These are phyloP conservation scores for Jamesozyma lodderae DNA, from an alignment of 805 yeast species.

Conservation along the genomic window DNA sequence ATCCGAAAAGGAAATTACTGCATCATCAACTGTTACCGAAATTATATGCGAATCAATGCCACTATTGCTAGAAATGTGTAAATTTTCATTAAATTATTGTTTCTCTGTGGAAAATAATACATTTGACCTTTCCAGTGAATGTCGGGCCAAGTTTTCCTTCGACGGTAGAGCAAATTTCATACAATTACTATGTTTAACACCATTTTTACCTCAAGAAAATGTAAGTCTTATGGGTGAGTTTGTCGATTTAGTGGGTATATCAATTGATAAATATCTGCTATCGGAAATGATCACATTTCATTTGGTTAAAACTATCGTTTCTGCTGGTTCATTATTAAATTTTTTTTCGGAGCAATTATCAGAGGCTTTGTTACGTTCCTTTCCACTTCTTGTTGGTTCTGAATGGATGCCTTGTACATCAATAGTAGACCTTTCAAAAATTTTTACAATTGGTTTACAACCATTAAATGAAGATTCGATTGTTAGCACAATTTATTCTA, in stretches of 20 bases:
- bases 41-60: constrained; percentile 31
- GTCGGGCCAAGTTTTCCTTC: constrained; percentile 15
- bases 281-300: constrained; percentile 13
- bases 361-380: constrained; percentile 31
- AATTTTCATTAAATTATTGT: constrained; percentile 18
- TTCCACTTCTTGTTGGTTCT: constrained; percentile 49
- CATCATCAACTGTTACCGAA: constrained; percentile 25
- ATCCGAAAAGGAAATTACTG: constrained; percentile 1
- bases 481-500: constrained; percentile 74
- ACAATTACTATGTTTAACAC: constrained; percentile 26
- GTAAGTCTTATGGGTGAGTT: constrained; percentile 39
- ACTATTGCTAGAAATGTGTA: constrained; percentile 23
- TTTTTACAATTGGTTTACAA: constrained; percentile 58
- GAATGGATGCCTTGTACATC: constrained; percentile 39
- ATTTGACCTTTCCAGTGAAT: constrained; percentile 15
- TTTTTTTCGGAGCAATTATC: constrained; percentile 29
- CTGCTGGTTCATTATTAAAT: constrained; percentile 49
- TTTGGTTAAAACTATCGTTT: constrained; percentile 35
- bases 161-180: constrained; percentile 33
- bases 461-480: constrained; percentile 71
- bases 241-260: constrained; percentile 38
- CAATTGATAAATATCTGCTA: constrained; percentile 42
- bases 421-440: constrained; percentile 44
- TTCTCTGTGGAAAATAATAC: constrained; percentile 11
- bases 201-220: constrained; percentile 35